Conservation (phyloP, 179 eudicot species). For the Carnegiea gigantea region DNA sequence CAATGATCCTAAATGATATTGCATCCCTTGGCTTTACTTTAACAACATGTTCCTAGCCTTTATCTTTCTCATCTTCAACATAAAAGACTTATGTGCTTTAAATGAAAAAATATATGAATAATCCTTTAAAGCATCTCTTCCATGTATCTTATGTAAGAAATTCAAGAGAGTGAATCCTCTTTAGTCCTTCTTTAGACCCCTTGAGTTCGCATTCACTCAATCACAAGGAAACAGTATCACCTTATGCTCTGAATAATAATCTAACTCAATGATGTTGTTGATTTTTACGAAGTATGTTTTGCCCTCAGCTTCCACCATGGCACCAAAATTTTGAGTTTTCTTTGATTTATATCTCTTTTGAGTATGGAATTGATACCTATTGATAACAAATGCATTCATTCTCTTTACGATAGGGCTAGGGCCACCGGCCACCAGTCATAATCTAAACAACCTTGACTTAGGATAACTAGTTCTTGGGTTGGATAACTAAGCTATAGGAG, state of each 20-base stretch:
- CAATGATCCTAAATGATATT: not conserved
- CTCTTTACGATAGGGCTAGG: not conserved
- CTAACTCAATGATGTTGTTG: slow-evolving; percentile 8
- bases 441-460: too few relatives aligned
- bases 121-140: not conserved
- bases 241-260: not conserved
- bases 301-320: slow-evolving; percentile 1
- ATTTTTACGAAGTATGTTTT: not conserved
- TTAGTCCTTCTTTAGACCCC: not conserved
- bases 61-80: slow-evolving; percentile 6
- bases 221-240: slow-evolving; percentile 9
- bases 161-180: slow-evolving; percentile 1
- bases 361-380: slow-evolving; percentile 11
- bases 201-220: slow-evolving; percentile 3
- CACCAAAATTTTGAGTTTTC: slow-evolving; percentile 12
- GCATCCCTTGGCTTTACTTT: slow-evolving; percentile 3
- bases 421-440: not conserved
- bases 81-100: slow-evolving; percentile 17
- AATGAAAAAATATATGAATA: slow-evolving; percentile 12
- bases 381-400: slow-evolving; percentile 5
- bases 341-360: not conserved
- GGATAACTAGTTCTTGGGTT: not conserved
- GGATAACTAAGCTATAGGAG: not conserved
- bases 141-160: slow-evolving; percentile 8
- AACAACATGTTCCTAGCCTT: slow-evolving; percentile 7